A percentile compares a stretch with the other conserved stretches of the same genome.
These are phyloP conservation scores for Blastobotrys arbuscula DNA, from an alignment of 1,139 yeast species.

Conservation along the genomic window DNA sequence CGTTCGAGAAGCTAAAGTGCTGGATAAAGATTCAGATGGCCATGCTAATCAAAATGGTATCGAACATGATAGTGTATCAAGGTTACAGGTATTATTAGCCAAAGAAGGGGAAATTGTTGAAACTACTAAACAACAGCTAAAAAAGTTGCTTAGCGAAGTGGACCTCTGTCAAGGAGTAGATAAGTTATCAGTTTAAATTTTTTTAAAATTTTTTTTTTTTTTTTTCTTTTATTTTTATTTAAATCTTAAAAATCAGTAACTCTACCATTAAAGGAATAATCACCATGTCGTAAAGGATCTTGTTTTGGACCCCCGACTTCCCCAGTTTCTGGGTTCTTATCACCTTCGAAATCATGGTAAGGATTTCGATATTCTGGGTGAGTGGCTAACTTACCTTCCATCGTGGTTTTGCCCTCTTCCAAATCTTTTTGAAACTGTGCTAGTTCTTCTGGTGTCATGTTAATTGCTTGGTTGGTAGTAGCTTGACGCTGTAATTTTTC, in stretches of 20 bases:
- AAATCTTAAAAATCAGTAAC: constrained; percentile 74
- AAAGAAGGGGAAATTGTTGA: constrained; percentile 17
- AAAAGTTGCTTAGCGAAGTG: constrained; percentile 10
- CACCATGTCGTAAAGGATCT: constrained; percentile 90
- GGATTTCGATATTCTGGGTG: constrained; percentile 70
- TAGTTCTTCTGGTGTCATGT: constrained; percentile 55
- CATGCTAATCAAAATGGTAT: neutral
- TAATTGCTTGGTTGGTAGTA: constrained; percentile 66
- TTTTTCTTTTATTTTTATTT: neutral
- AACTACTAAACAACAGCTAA: constrained; percentile 14
- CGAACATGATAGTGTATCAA: constrained; percentile 13
- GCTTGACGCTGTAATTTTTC: constrained; percentile 80
- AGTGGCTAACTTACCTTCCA: constrained; percentile 45
- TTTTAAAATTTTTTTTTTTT: neutral
- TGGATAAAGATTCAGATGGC: constrained; percentile 7
- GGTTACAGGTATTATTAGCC: constrained; percentile 15
- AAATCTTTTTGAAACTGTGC: constrained; percentile 39
- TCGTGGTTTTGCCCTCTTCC: constrained; percentile 33
- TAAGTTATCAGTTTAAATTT: neutral
- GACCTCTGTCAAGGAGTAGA: constrained; percentile 5
- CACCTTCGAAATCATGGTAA: constrained; percentile 94
- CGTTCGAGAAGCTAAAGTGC: constrained; percentile 11
- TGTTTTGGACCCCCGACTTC: constrained; percentile 99
- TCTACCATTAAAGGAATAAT: constrained; percentile 92
- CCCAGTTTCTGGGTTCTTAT: constrained; percentile 86